phyloP scores from a whole-genome alignment of 139 green algal genomes.

The Ettlia oleoabundans region DNA sequence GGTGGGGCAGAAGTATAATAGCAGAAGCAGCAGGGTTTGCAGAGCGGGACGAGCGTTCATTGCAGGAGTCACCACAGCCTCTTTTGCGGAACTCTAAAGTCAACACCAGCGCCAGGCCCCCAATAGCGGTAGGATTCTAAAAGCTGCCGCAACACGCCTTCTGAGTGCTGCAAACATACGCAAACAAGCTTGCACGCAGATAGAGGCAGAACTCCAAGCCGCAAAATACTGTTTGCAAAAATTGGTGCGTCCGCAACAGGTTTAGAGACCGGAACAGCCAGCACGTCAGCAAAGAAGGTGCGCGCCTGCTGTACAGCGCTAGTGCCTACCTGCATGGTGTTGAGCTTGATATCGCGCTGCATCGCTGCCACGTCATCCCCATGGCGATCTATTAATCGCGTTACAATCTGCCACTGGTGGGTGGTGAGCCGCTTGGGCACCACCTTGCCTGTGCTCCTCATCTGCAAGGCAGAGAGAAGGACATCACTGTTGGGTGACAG shows the following conservation, averaged over 20 bases:
- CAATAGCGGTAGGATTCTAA: constrained; percentile 41
- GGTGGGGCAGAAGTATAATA: too few species aligned
- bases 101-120: constrained; percentile 32
- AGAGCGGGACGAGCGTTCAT: neutral
- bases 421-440: constrained; percentile 55
- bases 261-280: too few species aligned
- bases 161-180: too few species aligned
- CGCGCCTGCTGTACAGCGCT: too few species aligned
- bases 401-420: constrained; percentile 50
- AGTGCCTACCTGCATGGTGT: too few species aligned
- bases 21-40: neutral
- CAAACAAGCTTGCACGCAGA: too few species aligned
- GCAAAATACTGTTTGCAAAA: too few species aligned
- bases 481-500: too few species aligned
- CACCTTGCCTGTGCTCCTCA: constrained; percentile 34
- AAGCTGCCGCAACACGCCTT: constrained; percentile 44
- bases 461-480: neutral
- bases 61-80: constrained; percentile 20
- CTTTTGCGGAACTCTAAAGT: constrained; percentile 51
- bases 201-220: too few species aligned
- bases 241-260: too few species aligned
- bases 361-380: constrained; percentile 52
- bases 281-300: too few species aligned
- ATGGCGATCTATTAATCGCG: constrained; percentile 44
- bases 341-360: constrained; percentile 60